These are phyloP conservation scores for Helicocarpus griseus DNA, from an alignment of 2,329 filamentous ascomycete species.

Conservation along the genomic window DNA sequence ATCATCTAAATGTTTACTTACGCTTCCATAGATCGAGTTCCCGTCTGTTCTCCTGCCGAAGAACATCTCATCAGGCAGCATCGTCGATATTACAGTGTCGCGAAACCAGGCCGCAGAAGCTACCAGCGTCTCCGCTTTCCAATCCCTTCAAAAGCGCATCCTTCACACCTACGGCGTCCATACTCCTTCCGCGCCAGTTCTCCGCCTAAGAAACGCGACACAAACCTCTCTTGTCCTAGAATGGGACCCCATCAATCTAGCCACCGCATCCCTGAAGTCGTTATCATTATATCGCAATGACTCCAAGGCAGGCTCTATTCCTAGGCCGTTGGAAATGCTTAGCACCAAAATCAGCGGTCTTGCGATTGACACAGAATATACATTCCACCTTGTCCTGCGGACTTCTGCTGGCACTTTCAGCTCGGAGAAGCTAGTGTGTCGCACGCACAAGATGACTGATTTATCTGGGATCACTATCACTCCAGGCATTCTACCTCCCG, in stretches of 20 bases:
- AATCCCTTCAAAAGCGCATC: conserved; percentile 79
- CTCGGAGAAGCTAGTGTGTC: conserved; percentile 73
- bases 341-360: conserved; percentile 95
- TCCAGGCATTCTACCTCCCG: conserved; percentile 69
- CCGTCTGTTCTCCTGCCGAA: conserved; percentile 92
- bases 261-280: conserved; percentile 81
- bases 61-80: conserved; percentile 90
- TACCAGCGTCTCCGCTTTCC: conserved; percentile 65
- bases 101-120: conserved; percentile 75
- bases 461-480: conserved; percentile 92
- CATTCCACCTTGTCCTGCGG: conserved; percentile 82
- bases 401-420: conserved; percentile 82
- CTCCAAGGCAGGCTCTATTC: conserved; percentile 92
- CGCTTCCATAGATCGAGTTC: conserved; percentile 72
- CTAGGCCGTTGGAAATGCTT: conserved; percentile 73
- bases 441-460: conserved; percentile 98
- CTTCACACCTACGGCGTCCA: conserved; percentile 73
- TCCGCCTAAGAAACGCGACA: conserved; percentile 92
- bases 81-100: conserved; percentile 92
- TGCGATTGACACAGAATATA: conserved; percentile 93
- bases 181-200: conserved; percentile 64
- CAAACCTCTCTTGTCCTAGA: conserved; percentile 98
- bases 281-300: conserved; percentile 91
- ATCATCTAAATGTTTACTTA: conserved; percentile 1
- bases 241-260: conserved; percentile 91